Base-by-base conservation (phyloP, 108 stramenopile genomes). In the Hondaea fermentalgiana region DNA sequence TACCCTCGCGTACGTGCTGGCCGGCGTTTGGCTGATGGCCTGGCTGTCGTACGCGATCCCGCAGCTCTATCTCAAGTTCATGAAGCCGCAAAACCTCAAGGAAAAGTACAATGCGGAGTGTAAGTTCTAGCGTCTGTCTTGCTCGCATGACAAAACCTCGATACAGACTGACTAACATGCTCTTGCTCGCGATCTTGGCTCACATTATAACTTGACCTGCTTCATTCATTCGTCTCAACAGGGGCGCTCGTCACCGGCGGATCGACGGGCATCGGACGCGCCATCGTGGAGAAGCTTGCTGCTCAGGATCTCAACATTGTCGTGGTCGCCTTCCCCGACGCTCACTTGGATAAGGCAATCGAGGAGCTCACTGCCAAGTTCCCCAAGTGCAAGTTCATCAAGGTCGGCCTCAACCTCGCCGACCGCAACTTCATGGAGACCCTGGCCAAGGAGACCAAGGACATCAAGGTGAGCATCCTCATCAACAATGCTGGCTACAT, bases 181-280 rank as follows among this genome's bases (percentile, higher is more conserved):
- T 59, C 21, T 59, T 59, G 19, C n/a, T 23, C 2, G 59, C 19
- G 19, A 2, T 59, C 59, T 59, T 59, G 59, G 21, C 3, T n/a
- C n/a, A n/a, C n/a, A 19, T 59, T 19, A n/a, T n/a, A n/a, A 19
- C n/a, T 59, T 59, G 2, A n/a, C 3, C n/a, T n/a, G 19, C n/a
- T 59, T n/a, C n/a, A 2, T 59, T n/a, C n/a, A 2, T 59, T 59
- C n/a, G 59, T 23, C 19, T 59, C 59, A 1, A 69, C 64, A 69
- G 64, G 99, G 99, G 98, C 99, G 10, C 89, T 99, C 25, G 98
- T 99, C 8, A 99, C 99, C 45, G 99, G 99, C 6, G 96, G 94
- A 58, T 96, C 97, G 5, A 95, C 91, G 60, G 99, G 99, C 51
- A 99, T 99, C 87, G 99, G 99, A n/a, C 95, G 96, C 88, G 95